Conservation (phyloP, 768 basidiomycete species). For the Termitomyces sp. region DNA sequence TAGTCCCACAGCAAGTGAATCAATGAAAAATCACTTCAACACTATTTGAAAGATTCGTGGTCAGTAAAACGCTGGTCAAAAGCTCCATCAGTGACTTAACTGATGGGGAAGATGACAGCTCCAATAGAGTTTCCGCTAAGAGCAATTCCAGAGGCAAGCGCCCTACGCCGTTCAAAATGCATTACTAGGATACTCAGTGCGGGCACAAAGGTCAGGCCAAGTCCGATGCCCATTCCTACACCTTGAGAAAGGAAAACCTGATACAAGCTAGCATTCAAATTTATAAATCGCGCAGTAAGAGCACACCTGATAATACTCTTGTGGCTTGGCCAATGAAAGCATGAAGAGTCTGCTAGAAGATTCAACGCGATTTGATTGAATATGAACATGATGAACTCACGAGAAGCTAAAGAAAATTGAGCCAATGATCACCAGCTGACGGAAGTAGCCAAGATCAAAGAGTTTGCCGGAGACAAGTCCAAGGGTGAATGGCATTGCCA, state of each 20-base stretch:
- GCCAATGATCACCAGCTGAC: conserved; percentile 9
- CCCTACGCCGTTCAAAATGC: conserved; percentile 33
- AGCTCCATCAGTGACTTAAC: conserved; percentile 9
- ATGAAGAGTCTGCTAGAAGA: conserved; percentile 25
- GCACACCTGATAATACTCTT: conserved; percentile 26
- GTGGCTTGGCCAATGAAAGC: conserved; percentile 31
- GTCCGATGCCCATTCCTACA: conserved; percentile 29
- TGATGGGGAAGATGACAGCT: conserved; percentile 27
- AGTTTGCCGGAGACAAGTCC: conserved; percentile 16
- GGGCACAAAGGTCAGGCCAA: conserved; percentile 31
- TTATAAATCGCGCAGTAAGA: not conserved
- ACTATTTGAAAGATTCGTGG: conserved; percentile 9
- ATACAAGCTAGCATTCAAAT: not conserved
- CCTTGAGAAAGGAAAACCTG: conserved; percentile 19
- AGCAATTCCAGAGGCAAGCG: conserved; percentile 39
- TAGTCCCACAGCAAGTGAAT: no score
- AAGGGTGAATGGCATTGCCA: conserved; percentile 17
- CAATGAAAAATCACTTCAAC: conserved; percentile 14
- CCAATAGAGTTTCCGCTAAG: conserved; percentile 29
- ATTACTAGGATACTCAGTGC: conserved; percentile 36
- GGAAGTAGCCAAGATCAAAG: conserved; percentile 16
- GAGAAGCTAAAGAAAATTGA: conserved; percentile 15
- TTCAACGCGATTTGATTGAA: not conserved
- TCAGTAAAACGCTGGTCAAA: not conserved
- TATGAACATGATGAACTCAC: not conserved